Percentiles rank a stretch among this genome's conserved stretches.
Conservation (phyloP, 2,329 filamentous ascomycete species). For the Lasiodiplodia gonubiensis region DNA sequence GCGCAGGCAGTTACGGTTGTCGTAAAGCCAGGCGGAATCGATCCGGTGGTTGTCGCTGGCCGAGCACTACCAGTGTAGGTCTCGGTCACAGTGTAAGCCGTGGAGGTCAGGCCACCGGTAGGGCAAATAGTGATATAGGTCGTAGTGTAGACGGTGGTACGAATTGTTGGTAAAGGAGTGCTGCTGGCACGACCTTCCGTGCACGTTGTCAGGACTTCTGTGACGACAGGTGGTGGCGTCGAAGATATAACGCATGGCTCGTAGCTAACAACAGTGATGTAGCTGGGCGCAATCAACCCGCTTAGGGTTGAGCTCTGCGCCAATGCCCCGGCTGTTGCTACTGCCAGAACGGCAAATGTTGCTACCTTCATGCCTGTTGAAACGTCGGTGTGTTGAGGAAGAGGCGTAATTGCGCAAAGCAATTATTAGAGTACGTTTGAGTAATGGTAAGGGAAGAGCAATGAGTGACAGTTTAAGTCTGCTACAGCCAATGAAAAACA, state of each 20-base stretch:
- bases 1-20: constrained; percentile 34
- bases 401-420: neutral
- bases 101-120: constrained; percentile 34
- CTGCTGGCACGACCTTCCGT: neutral
- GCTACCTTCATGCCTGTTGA: constrained; percentile 16
- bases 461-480: constrained; percentile 1
- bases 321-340: constrained; percentile 7
- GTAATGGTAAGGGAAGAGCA: neutral
- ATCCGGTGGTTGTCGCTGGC: constrained; percentile 11
- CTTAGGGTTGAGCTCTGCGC: constrained; percentile 7
- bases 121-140: constrained; percentile 35
- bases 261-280: constrained; percentile 23
- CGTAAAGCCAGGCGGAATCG: constrained; percentile 35
- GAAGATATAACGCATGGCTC: constrained; percentile 9
- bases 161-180: constrained; percentile 19
- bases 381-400: neutral
- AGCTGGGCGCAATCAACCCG: constrained; percentile 7
- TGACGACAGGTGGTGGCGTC: constrained; percentile 31
- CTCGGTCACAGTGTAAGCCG: constrained; percentile 43
- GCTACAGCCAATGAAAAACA: neutral
- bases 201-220: constrained; percentile 38
- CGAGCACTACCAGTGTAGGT: constrained; percentile 33
- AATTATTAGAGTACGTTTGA: neutral
- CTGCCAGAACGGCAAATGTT: constrained; percentile 17
- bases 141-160: constrained; percentile 37